Conservation (phyloP, 257 asterid species). For the Echites panduratus region DNA sequence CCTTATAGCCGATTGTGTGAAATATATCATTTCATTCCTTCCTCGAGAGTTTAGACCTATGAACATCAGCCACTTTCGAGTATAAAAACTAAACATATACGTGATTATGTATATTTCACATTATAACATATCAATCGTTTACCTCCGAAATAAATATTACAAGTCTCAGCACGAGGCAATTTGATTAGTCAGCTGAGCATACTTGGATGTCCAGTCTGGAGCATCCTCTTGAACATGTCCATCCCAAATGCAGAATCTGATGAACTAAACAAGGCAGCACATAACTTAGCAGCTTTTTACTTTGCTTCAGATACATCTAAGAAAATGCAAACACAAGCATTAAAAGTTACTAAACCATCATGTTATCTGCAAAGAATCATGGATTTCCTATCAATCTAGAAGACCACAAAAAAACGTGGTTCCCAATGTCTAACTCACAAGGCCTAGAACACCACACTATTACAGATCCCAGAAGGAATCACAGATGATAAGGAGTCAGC, state of each 20-base stretch:
- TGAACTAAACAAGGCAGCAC: slow-evolving; percentile 71
- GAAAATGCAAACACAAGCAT: slow-evolving; percentile 8
- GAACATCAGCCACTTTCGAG: slow-evolving; percentile 19
- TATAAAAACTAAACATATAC: slow-evolving; percentile 17
- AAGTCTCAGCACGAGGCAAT: slow-evolving; percentile 20
- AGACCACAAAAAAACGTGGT: background rate
- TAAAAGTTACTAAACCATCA: background rate
- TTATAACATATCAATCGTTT: slow-evolving; percentile 12
- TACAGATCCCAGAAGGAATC: background rate
- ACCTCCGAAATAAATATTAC: slow-evolving; percentile 23
- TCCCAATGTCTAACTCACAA: background rate
- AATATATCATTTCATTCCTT: slow-evolving; percentile 4
- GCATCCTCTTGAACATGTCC: slow-evolving; percentile 96
- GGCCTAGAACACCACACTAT: background rate
- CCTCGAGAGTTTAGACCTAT: slow-evolving; percentile 12
- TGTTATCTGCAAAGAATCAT: background rate
- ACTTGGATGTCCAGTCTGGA: slow-evolving; percentile 86
- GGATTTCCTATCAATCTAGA: background rate
- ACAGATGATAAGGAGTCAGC: background rate
- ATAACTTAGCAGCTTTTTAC: slow-evolving; percentile 48
- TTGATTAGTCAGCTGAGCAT: slow-evolving; percentile 68
- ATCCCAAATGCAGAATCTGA: slow-evolving; percentile 98
- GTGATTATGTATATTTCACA: slow-evolving; percentile 26
- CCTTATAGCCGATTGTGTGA: slow-evolving; percentile 21
- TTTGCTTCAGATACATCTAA: slow-evolving; percentile 29